Evolutionary conservation across 129 eudicot species (phyloP).

Genomic region (Helichrysum umbraculigerum): DNA sequence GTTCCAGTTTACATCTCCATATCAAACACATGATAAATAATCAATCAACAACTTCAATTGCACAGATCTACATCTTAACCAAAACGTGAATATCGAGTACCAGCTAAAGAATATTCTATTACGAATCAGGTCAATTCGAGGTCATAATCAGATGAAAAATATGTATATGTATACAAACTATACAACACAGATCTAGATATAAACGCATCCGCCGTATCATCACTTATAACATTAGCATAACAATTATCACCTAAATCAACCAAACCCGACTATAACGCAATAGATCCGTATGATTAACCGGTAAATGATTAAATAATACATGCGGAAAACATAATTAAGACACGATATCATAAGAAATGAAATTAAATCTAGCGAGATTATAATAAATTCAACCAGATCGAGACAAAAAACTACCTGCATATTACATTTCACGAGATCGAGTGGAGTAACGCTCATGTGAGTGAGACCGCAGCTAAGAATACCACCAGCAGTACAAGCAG

Average conservation of each 20-base stretch:
- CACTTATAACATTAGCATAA: neutral
- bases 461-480: slow-evolving; percentile 92
- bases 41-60: neutral
- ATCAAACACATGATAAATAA: neutral
- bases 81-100: neutral
- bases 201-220: neutral
- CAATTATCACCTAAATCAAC: neutral
- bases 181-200: slow-evolving; percentile 18
- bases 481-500: slow-evolving; percentile 87
- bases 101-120: neutral
- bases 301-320: neutral
- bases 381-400: slow-evolving; percentile 13
- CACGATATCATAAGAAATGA: neutral
- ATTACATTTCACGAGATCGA: slow-evolving; percentile 93
- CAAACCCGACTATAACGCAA: neutral
- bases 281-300: slow-evolving; percentile 15
- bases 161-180: neutral
- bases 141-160: neutral
- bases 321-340: neutral
- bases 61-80: slow-evolving; percentile 14
- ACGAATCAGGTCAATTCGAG: neutral
- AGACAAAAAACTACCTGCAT: slow-evolving; percentile 60
- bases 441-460: slow-evolving; percentile 92
- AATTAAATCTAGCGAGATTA: neutral
- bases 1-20: neutral